These are phyloP conservation scores for Patellifolia procumbens DNA, from an alignment of 179 eudicot species.

Conservation along the genomic window DNA sequence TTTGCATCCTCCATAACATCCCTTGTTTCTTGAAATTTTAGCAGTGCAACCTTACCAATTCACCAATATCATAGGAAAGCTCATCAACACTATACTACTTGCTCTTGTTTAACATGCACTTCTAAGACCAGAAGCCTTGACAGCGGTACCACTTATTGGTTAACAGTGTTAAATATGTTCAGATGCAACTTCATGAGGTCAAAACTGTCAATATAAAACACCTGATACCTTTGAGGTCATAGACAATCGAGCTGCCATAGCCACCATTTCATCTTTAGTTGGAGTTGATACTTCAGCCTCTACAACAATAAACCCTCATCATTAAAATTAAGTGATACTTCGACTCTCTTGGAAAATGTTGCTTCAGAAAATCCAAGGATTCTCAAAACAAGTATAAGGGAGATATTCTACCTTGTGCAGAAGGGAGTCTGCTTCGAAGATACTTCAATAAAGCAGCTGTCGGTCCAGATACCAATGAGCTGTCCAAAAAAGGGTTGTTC, in stretches of 20 bases:
- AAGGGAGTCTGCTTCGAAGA: slow-evolving; percentile 87
- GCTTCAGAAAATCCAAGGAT: not conserved
- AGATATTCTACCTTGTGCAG: slow-evolving; percentile 57
- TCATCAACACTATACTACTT: not conserved
- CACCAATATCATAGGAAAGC: not conserved
- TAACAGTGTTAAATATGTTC: not conserved
- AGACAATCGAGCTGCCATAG: slow-evolving; percentile 81
- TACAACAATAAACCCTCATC: slow-evolving; percentile 33
- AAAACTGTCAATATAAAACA: not conserved
- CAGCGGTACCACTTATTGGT: not conserved
- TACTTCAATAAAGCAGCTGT: slow-evolving; percentile 79
- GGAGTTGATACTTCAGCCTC: slow-evolving; percentile 61
- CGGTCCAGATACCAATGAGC: slow-evolving; percentile 86
- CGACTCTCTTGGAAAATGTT: not conserved
- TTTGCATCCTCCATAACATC: not conserved
- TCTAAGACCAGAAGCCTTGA: not conserved
- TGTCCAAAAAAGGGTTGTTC: slow-evolving; percentile 30
- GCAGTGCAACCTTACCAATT: not conserved
- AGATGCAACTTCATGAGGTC: not conserved
- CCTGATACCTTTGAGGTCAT: slow-evolving; percentile 74
- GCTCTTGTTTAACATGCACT: not conserved
- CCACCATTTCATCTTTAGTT: slow-evolving; percentile 64
- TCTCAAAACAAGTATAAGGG: not conserved
- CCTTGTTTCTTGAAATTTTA: not conserved
- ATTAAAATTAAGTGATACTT: slow-evolving; percentile 1